Evolutionary conservation across 495 filamentous ascomycete species (phyloP), one percentile per base, ranked within the genome.

Genomic region (Lasiosphaeria miniovina): DNA sequence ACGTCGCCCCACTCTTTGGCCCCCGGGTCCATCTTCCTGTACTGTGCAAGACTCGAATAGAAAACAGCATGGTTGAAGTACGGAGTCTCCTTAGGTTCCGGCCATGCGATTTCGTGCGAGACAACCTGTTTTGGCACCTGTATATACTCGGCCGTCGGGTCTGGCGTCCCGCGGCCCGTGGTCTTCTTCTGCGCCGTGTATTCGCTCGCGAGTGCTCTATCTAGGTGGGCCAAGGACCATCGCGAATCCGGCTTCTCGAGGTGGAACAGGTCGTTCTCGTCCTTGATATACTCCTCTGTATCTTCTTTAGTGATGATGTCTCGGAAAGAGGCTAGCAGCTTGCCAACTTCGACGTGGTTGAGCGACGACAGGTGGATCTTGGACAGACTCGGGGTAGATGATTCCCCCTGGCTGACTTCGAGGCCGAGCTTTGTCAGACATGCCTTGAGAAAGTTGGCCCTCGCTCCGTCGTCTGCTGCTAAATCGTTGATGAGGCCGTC

Each of bases 1-100:
- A 83, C 77, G 11, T 87, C 78, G 6, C 95, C 95, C 78, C 95
- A 97, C 34, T 80, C 72, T 3, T 80, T 75, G 0, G 84, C 82
- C 2, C 81, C 80, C 49, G 54, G 63, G 63, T 61, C 80, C 77
- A 55, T 82, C 70, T n/a, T 76, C 63, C 68, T 82, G 3, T 49
- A 32, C 33, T 86, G 72, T 3, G 75, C 71, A 5, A 98, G 76
- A 61, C 89, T 88, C 14, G 85, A 78, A 68, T 86, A 97, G 70
- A 84, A 98, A 4, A 86, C 80, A 59, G 86, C 71, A 67, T 98
- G 91, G 64, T 94, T 90, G 76, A 98, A 97, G 65, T 86, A 89
- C 0, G 94, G 93, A 0, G 92, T 96, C 46, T 88, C 83, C 68
- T 89, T 89, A 12, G 79, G 80, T 35, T 85, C 78, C 7, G 93